These are phyloP conservation scores for Termitomyces heimii DNA, from an alignment of 768 basidiomycete species.

Conservation along the genomic window DNA sequence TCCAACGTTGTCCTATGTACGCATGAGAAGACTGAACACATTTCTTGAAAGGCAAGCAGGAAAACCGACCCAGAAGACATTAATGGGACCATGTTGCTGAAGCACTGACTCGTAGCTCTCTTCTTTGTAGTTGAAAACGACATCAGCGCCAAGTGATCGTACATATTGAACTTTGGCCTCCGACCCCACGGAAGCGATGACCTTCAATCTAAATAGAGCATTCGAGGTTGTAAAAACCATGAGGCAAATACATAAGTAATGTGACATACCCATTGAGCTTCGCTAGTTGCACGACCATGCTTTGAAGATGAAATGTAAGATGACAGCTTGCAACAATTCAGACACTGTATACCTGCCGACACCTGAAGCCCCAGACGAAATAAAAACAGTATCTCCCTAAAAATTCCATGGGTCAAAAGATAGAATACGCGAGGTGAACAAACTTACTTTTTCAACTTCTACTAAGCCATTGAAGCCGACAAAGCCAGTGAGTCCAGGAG, in stretches of 20 bases:
- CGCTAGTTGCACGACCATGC: conserved; percentile 31
- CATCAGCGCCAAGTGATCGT: conserved; percentile 45
- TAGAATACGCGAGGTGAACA: background rate
- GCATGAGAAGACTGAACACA: conserved; percentile 2
- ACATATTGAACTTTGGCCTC: conserved; percentile 56
- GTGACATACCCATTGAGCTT: conserved; percentile 25
- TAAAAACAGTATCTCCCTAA: conserved; percentile 22
- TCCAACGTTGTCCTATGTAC: conserved; percentile 36
- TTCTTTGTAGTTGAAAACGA: conserved; percentile 64
- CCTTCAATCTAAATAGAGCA: conserved; percentile 28
- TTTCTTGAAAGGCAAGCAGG: background rate
- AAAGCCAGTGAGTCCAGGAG: conserved; percentile 24
- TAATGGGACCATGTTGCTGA: conserved; percentile 43
- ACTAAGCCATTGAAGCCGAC: conserved; percentile 24
- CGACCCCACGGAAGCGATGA: conserved; percentile 57
- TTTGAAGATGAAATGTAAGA: background rate
- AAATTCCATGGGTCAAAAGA: background rate
- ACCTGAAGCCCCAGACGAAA: conserved; percentile 22
- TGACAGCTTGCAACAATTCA: background rate
- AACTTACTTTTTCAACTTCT: conserved; percentile 24
- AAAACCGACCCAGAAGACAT: conserved; percentile 30
- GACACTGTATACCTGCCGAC: conserved; percentile 21
- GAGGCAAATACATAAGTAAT: too few species aligned
- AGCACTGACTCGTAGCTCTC: conserved; percentile 38
- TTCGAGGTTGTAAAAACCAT: background rate